Conservation (phyloP, 2,329 filamentous ascomycete genomes). For the Aureobasidium melanogenum region DNA sequence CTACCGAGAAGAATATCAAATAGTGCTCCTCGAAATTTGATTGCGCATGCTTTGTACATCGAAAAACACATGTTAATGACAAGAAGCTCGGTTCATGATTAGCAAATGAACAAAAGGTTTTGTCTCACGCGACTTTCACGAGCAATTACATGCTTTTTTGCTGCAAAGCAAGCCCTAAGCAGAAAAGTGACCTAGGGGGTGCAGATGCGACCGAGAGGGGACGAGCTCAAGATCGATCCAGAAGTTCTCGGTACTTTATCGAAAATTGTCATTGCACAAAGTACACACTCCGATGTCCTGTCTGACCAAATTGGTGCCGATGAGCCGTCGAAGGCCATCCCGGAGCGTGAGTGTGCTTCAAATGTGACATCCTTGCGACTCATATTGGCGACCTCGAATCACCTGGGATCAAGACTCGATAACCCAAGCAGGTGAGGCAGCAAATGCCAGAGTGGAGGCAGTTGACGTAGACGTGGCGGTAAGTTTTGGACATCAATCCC, state of each 20-base stretch:
- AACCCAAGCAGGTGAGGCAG: neutral
- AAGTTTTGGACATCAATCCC: too few relatives aligned
- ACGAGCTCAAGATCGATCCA: neutral
- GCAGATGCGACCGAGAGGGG: neutral
- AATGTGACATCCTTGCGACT: neutral
- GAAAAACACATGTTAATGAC: neutral
- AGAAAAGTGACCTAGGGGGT: neutral
- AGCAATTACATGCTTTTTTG: neutral
- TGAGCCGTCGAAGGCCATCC: too few relatives aligned
- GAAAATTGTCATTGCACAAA: neutral
- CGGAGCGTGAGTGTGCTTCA: neutral
- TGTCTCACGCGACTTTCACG: too few relatives aligned
- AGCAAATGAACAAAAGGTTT: too few relatives aligned
- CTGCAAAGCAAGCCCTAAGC: neutral
- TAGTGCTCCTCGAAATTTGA: neutral
- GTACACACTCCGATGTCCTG: neutral
- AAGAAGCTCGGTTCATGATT: too few relatives aligned
- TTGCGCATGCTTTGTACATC: neutral
- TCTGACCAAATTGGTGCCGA: too few relatives aligned
- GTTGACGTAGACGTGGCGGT: too few relatives aligned
- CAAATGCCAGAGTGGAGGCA: too few relatives aligned
- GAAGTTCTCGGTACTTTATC: neutral
- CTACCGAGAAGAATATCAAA: neutral
- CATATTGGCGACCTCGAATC: too few relatives aligned
- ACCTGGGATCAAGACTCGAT: neutral